Evolutionary conservation across 805 yeast genomes (phyloP).

Genomic region (Sungouiozyma intestinalis): DNA sequence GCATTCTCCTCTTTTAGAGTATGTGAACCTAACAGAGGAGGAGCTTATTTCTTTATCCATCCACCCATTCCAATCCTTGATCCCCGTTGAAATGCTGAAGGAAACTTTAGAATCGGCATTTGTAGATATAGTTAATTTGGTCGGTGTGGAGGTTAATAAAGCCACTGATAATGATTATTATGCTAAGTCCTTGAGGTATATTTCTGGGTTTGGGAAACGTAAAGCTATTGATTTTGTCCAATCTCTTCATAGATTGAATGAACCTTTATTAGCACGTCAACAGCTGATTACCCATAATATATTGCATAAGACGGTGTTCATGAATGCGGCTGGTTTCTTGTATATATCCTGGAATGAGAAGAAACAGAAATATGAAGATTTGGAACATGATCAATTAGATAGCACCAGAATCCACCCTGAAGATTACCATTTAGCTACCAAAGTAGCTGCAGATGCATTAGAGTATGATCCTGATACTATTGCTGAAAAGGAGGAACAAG

Average conservation of each 20-base stretch:
- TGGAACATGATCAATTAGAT: slow-evolving; percentile 74
- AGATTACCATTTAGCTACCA: slow-evolving; percentile 89
- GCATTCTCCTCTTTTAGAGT: slow-evolving; percentile 89
- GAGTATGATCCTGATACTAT: slow-evolving; percentile 92
- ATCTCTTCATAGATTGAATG: slow-evolving; percentile 50
- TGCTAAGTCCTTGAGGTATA: slow-evolving; percentile 62
- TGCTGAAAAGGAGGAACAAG: slow-evolving; percentile 41
- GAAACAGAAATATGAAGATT: slow-evolving; percentile 34
- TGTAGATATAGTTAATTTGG: slow-evolving; percentile 83
- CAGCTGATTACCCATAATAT: slow-evolving; percentile 76
- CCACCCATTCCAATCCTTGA: slow-evolving; percentile 61
- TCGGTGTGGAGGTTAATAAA: slow-evolving; percentile 88
- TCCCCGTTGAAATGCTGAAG: slow-evolving; percentile 51
- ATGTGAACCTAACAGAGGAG: slow-evolving; percentile 60
- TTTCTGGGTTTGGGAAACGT: slow-evolving; percentile 92
- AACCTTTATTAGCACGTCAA: slow-evolving; percentile 60
- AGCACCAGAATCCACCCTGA: slow-evolving; percentile 97
- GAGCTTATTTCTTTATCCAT: slow-evolving; percentile 60
- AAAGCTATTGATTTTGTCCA: slow-evolving; percentile 81
- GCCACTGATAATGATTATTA: slow-evolving; percentile 64
- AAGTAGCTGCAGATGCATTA: slow-evolving; percentile 96
- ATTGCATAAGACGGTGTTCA: slow-evolving; percentile 68
- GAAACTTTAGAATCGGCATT: slow-evolving; percentile 69
- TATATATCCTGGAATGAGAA: slow-evolving; percentile 57
- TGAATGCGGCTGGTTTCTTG: slow-evolving; percentile 87